Evolutionary conservation across 2,329 filamentous ascomycete genomes (phyloP).

Genomic region (Pseudocercospora pini-densiflorae): DNA sequence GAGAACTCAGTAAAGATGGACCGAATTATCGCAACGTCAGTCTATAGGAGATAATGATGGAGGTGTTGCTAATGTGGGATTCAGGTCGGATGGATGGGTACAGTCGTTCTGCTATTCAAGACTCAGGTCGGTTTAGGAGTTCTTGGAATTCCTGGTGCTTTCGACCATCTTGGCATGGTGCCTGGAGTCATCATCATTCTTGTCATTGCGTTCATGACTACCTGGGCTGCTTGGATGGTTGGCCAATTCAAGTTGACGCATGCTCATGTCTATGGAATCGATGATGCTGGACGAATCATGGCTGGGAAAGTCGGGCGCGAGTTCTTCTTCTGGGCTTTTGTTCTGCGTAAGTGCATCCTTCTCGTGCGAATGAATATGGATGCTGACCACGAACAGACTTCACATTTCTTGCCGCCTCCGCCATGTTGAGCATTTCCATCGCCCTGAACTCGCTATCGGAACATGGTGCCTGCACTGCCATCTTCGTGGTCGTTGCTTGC

Average conservation of each 20-base stretch:
- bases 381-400: conserved; percentile 22
- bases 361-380: not conserved
- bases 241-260: conserved; percentile 60
- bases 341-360: not conserved
- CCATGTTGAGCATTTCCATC: conserved; percentile 32
- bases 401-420: conserved; percentile 44
- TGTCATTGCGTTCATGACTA: conserved; percentile 49
- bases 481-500: conserved; percentile 47
- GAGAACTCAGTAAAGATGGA: conserved; percentile 22
- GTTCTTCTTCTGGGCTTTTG: conserved; percentile 44
- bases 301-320: conserved; percentile 59
- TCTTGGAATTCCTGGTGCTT: conserved; percentile 52
- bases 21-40: conserved; percentile 35
- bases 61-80: not conserved
- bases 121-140: conserved; percentile 53
- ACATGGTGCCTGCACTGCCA: conserved; percentile 43
- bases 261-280: conserved; percentile 61
- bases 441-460: conserved; percentile 33
- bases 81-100: conserved; percentile 49
- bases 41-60: no score
- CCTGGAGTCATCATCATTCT: conserved; percentile 53
- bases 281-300: conserved; percentile 60
- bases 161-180: conserved; percentile 50
- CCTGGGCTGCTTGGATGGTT: conserved; percentile 56
- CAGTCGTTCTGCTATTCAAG: conserved; percentile 51